Evolutionary conservation across 345 rosid species (phyloP).

Genomic region (Gossypium turneri): DNA sequence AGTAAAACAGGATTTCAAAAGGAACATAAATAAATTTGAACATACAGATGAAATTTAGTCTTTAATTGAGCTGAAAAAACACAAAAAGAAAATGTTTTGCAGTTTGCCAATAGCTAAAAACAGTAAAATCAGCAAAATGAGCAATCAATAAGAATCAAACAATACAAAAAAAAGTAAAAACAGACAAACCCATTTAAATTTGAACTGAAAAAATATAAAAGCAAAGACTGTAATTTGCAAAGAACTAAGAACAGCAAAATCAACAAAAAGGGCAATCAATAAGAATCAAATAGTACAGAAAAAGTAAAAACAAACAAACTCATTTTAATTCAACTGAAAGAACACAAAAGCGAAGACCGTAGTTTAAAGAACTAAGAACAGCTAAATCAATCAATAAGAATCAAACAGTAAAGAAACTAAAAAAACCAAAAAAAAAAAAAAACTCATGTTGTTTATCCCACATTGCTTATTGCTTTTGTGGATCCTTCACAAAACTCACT

Average conservation of each 20-base stretch:
- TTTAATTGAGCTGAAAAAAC: neutral
- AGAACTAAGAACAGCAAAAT: neutral
- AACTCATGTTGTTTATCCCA: conserved; percentile 89
- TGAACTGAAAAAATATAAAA: neutral
- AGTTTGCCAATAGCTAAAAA: neutral
- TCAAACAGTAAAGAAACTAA: neutral
- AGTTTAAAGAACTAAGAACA: conserved; percentile 3
- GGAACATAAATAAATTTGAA: neutral
- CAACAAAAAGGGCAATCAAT: conserved; percentile 1
- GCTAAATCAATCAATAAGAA: neutral
- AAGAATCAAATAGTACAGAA: neutral
- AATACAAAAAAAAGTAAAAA: neutral
- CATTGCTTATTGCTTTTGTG: conserved; percentile 62
- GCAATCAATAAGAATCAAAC: neutral
- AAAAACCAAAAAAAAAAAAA: conserved; percentile 59
- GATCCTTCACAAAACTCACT: conserved; percentile 74
- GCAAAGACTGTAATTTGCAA: neutral
- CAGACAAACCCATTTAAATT: neutral
- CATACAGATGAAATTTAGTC: neutral
- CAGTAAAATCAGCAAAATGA: conserved; percentile 4
- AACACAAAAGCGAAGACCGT: neutral
- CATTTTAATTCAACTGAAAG: conserved; percentile 3
- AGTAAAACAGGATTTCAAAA: neutral
- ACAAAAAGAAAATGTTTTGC: neutral
- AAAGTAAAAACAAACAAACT: neutral